Conservation (phyloP, 805 yeast genomes). For the Saccharomycopsis fibuligera region DNA sequence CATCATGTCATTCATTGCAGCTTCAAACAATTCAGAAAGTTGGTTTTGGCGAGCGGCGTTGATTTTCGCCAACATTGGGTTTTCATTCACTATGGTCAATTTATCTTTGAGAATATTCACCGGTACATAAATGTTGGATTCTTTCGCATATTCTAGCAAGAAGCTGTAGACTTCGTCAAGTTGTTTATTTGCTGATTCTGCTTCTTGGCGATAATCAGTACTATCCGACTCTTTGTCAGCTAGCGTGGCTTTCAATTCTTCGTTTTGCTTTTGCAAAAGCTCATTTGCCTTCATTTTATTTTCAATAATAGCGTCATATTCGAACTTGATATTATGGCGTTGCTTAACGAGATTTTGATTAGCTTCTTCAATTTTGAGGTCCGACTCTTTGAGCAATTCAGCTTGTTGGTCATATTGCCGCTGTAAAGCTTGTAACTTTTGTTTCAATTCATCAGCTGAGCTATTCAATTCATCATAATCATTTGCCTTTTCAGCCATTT, state of each 20-base stretch:
- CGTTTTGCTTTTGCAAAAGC: slow-evolving; percentile 2
- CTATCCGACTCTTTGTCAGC: neutral
- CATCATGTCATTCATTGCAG: slow-evolving; percentile 9
- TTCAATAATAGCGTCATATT: slow-evolving; percentile 21
- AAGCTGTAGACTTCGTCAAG: neutral
- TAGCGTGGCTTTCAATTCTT: slow-evolving; percentile 1
- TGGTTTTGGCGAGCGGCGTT: slow-evolving; percentile 2
- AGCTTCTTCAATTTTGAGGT: slow-evolving; percentile 6
- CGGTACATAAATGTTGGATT: slow-evolving; percentile 14
- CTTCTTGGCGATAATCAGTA: neutral
- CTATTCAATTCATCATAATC: neutral
- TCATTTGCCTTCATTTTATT: slow-evolving; percentile 16
- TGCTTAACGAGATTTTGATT: slow-evolving; percentile 15
- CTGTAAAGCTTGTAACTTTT: neutral
- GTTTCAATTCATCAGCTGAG: neutral
- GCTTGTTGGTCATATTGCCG: neutral
- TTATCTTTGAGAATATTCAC: slow-evolving; percentile 17
- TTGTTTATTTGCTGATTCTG: slow-evolving; percentile 4
- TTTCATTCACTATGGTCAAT: slow-evolving; percentile 3
- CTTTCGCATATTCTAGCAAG: slow-evolving; percentile 12
- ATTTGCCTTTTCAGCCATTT: neutral
- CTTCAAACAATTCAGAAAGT: slow-evolving; percentile 9
- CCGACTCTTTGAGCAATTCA: neutral
- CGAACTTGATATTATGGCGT: slow-evolving; percentile 18
- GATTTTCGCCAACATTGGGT: slow-evolving; percentile 3